Conservation (phyloP, 345 rosid species). For the Fremontodendron californicum region DNA sequence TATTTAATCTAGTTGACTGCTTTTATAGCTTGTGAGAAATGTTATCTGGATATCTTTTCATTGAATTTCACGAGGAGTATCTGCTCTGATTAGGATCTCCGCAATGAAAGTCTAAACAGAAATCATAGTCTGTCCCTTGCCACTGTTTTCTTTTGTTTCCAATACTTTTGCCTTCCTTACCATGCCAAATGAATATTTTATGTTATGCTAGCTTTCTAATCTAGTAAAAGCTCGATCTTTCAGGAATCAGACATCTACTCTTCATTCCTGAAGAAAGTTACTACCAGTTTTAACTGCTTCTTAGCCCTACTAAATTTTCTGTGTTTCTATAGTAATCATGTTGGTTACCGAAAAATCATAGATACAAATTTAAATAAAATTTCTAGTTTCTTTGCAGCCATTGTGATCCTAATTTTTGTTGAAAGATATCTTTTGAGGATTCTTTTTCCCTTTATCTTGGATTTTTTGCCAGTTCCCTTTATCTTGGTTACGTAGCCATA, state of each 20-base stretch:
- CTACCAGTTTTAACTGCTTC: neutral
- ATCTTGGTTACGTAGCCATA: neutral
- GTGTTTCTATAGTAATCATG: neutral
- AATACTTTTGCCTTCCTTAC: neutral
- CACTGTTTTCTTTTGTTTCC: neutral
- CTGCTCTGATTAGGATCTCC: neutral
- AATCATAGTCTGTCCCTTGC: neutral
- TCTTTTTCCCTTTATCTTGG: neutral
- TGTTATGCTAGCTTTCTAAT: neutral
- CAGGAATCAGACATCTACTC: too few relatives aligned
- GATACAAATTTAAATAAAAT: neutral
- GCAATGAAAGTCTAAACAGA: neutral
- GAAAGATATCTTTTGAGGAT: neutral
- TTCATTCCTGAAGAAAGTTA: neutral
- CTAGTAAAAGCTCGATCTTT: neutral
- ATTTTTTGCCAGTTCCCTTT: too few relatives aligned
- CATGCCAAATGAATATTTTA: neutral
- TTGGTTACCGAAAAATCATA: neutral
- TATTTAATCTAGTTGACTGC: neutral
- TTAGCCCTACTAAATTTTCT: neutral
- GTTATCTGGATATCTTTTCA: neutral
- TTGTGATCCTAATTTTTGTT: neutral
- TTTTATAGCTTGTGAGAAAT: neutral
- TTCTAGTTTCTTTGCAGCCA: neutral
- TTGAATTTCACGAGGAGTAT: neutral